A percentile compares a stretch with the other conserved stretches of the same genome.
Evolutionary conservation across 306 rosid species (phyloP).

Genomic region (Rubus parviflorus): DNA sequence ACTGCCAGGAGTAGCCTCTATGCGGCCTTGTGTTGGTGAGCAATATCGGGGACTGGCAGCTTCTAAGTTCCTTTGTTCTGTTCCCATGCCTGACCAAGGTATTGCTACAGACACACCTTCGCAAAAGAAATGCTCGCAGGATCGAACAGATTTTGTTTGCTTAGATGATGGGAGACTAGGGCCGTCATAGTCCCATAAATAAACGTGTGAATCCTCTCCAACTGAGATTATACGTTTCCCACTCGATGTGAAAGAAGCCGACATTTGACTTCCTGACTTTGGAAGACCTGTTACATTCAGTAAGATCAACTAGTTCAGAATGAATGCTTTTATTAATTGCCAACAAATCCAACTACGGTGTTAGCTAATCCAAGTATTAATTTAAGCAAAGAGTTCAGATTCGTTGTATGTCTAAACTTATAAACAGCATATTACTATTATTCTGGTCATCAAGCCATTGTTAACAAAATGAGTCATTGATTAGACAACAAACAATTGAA

Average conservation of each 20-base stretch:
- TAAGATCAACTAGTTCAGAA: constrained; percentile 13
- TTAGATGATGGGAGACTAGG: constrained; percentile 28
- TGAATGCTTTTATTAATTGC: neutral
- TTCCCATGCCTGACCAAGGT: constrained; percentile 68
- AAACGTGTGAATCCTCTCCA: constrained; percentile 75
- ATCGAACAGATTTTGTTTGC: constrained; percentile 46
- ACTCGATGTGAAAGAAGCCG: constrained; percentile 62
- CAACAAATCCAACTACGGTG: neutral
- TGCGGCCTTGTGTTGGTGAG: constrained; percentile 23
- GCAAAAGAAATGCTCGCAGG: constrained; percentile 69
- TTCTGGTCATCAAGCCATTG: neutral
- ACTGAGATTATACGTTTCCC: constrained; percentile 69
- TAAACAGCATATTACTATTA: neutral
- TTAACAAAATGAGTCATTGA: neutral
- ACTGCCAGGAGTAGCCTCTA: constrained; percentile 22
- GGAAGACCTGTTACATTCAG: constrained; percentile 52
- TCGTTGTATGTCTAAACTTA: neutral
- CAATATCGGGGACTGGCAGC: constrained; percentile 15
- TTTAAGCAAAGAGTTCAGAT: neutral
- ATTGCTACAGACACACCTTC: constrained; percentile 71
- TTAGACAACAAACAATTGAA: constrained; percentile 16
- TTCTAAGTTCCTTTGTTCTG: constrained; percentile 24
- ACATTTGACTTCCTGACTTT: constrained; percentile 75
- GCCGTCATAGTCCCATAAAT: constrained; percentile 62
- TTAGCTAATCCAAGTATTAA: neutral